Evolutionary conservation across 257 asterid species (phyloP).

Genomic region (Phtheirospermum japonicum): DNA sequence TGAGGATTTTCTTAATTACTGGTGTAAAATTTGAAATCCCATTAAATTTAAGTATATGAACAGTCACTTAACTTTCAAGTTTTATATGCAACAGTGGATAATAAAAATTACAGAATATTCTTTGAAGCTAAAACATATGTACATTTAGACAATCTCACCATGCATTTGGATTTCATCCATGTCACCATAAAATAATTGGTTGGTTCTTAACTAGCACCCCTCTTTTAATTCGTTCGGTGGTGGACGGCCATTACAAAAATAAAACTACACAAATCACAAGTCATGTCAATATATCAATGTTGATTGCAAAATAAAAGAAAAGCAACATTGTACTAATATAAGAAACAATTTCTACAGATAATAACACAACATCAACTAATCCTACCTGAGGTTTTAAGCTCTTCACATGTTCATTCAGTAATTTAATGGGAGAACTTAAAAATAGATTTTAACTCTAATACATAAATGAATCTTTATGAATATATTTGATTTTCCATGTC

Average conservation of each 20-base stretch:
- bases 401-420: constrained; percentile 76
- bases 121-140: constrained; percentile 16
- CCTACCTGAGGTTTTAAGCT: constrained; percentile 91
- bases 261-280: constrained; percentile 62
- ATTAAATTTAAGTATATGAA: constrained; percentile 21
- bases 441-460: constrained; percentile 21
- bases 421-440: constrained; percentile 78
- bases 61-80: background rate
- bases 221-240: constrained; percentile 89
- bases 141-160: too few relatives aligned
- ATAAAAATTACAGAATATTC: constrained; percentile 21
- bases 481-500: too few relatives aligned
- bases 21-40: constrained; percentile 78
- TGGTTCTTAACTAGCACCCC: constrained; percentile 82
- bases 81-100: constrained; percentile 16
- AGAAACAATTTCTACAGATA: constrained; percentile 13
- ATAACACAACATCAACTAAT: constrained; percentile 25
- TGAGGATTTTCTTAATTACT: constrained; percentile 87
- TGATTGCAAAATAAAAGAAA: constrained; percentile 8
- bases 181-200: too few relatives aligned
- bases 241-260: constrained; percentile 87
- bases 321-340: constrained; percentile 17
- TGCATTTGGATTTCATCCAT: too few relatives aligned
- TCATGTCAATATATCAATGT: constrained; percentile 20
- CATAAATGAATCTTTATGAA: too few relatives aligned